Base-by-base conservation (phyloP, 2,329 filamentous ascomycete species). In the Fusarium chlamydosporum region DNA sequence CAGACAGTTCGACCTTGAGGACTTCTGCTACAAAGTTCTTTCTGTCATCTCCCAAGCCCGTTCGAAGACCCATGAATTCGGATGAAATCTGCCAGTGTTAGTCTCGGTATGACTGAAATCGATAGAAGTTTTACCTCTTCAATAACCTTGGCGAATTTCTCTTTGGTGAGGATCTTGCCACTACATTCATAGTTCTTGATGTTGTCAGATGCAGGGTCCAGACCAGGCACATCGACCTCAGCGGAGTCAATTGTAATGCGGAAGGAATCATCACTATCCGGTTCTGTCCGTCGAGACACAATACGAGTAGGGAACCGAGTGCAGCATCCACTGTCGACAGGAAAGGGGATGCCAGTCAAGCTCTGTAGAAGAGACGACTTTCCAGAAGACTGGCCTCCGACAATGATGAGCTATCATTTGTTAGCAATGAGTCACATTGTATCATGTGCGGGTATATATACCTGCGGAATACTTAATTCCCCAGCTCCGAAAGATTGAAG, bases 241-340 rank as follows among this genome's bases (percentile, higher is more conserved):
- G 77, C 72, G 2, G 64, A 57, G 2, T 74, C 68, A 27, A 81
- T 78, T 0, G 74, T 76, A 11, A 80, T 77, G 10, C 73, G 70
- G 35, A 78, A 75, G 7, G 65, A 62, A 27, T 76, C 77, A 13
- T 57, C 26, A 3, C 70, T 76, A 2, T 68, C 73, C 0, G 75
- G 75, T 1, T 70, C 61, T 0, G 79, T 78, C 7, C 76, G 75
- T 0, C 76, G 73, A 7, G 81, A 79, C n/a, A 77, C 71, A 9
- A 81, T 80, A 2, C 78, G 75, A 0, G 77, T 80, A 0, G 79
- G 77, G 40, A 79, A 81, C 16, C 79, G 75, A 42, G 79, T 81
- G 50, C 79, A 81, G 18, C 75, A 72, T 0, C 71, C 70, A 7
- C 58, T 68, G 12, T 74, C 75, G 1, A 78, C 74, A 0, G 76